Percentiles rank a stretch among this genome's conserved stretches.
Conservation (phyloP, 768 basidiomycete genomes). For the Lactarius quietus region DNA sequence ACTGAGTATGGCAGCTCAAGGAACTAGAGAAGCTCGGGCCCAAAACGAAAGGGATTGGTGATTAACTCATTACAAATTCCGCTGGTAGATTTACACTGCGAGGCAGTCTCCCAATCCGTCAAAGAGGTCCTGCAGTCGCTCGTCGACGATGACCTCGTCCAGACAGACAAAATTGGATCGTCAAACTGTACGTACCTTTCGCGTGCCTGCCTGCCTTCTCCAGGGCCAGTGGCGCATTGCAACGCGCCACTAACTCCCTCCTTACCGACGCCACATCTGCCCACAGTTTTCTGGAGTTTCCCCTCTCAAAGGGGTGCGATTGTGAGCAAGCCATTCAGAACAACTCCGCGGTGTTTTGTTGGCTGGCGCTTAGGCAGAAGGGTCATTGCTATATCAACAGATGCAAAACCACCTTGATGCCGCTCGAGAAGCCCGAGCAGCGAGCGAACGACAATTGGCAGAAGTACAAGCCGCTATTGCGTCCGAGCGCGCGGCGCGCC, state of each 20-base stretch:
- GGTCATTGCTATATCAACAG: slow-evolving; percentile 39
- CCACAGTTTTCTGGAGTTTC: slow-evolving; percentile 90
- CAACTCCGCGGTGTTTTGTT: neutral
- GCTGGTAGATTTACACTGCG: neutral
- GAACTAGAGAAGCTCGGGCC: slow-evolving; percentile 88
- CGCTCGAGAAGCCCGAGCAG: slow-evolving; percentile 45
- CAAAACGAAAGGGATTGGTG: slow-evolving; percentile 90
- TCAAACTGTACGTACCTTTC: slow-evolving; percentile 69
- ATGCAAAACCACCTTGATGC: slow-evolving; percentile 53
- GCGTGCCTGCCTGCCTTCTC: too few species aligned
- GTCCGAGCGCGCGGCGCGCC: slow-evolving; percentile 50
- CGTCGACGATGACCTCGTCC: slow-evolving; percentile 82
- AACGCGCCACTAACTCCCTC: slow-evolving; percentile 5
- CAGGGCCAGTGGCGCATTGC: slow-evolving; percentile 4
- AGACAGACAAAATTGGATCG: slow-evolving; percentile 89
- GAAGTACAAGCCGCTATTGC: slow-evolving; percentile 49
- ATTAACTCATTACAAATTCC: slow-evolving; percentile 15
- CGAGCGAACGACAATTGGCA: slow-evolving; percentile 43
- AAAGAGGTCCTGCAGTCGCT: slow-evolving; percentile 89
- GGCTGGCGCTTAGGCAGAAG: too few species aligned
- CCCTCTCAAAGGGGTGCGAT: slow-evolving; percentile 82
- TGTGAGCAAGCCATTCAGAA: slow-evolving; percentile 37
- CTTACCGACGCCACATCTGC: neutral
- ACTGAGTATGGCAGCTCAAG: slow-evolving; percentile 55
- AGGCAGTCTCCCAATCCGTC: slow-evolving; percentile 78